These are phyloP conservation scores for Dactylorhiza incarnata DNA, from an alignment of 106 monocot genomes.

Conservation along the genomic window DNA sequence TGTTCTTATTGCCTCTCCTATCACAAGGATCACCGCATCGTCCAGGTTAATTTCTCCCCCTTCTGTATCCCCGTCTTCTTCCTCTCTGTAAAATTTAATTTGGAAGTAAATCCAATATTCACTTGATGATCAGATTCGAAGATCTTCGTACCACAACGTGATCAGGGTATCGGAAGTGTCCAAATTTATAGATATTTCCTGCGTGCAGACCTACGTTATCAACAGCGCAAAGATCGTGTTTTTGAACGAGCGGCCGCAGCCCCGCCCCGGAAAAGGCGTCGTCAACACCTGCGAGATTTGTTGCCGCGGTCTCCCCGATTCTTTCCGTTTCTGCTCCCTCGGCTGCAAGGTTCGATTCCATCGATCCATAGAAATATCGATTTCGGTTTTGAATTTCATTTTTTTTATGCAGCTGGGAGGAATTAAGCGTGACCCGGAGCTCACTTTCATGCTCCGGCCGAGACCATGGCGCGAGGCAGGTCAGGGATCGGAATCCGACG, in stretches of 20 bases:
- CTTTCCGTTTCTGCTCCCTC: conserved; percentile 94
- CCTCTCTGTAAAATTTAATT: neutral
- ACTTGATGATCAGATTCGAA: conserved; percentile 47
- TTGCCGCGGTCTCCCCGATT: conserved; percentile 70
- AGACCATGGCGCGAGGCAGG: conserved; percentile 15
- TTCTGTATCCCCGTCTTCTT: neutral
- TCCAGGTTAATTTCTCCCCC: conserved; percentile 44
- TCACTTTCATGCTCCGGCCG: conserved; percentile 37
- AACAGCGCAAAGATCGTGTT: conserved; percentile 99
- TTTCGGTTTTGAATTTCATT: neutral
- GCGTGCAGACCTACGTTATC: conserved; percentile 92
- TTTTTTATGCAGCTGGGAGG: conserved; percentile 56
- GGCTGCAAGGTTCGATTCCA: conserved; percentile 84
- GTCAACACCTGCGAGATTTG: conserved; percentile 95
- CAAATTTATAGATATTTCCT: conserved; percentile 87
- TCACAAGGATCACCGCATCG: conserved; percentile 76
- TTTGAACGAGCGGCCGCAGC: conserved; percentile 88
- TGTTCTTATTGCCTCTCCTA: conserved; percentile 75
- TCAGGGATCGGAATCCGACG: conserved; percentile 38
- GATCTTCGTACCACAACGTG: conserved; percentile 95
- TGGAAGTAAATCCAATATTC: neutral
- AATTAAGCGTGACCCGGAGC: conserved; percentile 59
- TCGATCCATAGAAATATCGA: no score
- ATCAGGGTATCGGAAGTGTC: conserved; percentile 90
- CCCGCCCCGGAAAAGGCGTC: conserved; percentile 86